phyloP scores from a whole-genome alignment of 2,329 filamentous ascomycete genomes.

The Fusarium denticulatum region DNA sequence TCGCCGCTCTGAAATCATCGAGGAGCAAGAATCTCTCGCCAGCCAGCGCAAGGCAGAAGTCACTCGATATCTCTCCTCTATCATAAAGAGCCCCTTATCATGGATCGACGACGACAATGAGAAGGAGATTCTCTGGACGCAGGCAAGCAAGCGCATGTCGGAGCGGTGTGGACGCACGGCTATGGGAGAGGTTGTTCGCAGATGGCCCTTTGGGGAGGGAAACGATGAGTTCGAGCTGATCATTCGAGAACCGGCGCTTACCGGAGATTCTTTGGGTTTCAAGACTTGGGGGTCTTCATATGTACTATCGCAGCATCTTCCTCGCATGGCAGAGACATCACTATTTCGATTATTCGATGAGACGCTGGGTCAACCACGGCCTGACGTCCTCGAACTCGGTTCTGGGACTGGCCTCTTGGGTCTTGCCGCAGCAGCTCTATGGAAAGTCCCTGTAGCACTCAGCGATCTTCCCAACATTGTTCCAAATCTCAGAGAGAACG shows the following conservation, averaged over 20 bases:
- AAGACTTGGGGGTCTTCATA: conserved; percentile 98
- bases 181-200: conserved; percentile 66
- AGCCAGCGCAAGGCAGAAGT: conserved; percentile 60
- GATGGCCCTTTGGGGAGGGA: conserved; percentile 60
- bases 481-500: conserved; percentile 81
- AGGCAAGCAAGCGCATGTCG: conserved; percentile 81
- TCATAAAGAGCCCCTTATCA: conserved; percentile 72
- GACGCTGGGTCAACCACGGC: conserved; percentile 44
- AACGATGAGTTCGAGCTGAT: conserved; percentile 67
- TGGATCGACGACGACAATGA: conserved; percentile 76
- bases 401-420: conserved; percentile 93
- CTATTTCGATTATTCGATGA: conserved; percentile 58
- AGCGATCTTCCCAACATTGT: conserved; percentile 89
- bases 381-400: conserved; percentile 78
- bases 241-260: conserved; percentile 87
- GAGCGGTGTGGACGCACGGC: conserved; percentile 82
- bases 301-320: conserved; percentile 79
- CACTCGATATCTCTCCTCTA: conserved; percentile 73
- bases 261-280: conserved; percentile 86
- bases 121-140: conserved; percentile 77
- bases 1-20: conserved; percentile 54
- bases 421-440: conserved; percentile 80
- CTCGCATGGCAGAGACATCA: conserved; percentile 55
- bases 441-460: conserved; percentile 73
- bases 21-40: conserved; percentile 54